Evolutionary conservation across 208 protist species (phyloP).

Genomic region (Endotrypanum monterogeii): DNA sequence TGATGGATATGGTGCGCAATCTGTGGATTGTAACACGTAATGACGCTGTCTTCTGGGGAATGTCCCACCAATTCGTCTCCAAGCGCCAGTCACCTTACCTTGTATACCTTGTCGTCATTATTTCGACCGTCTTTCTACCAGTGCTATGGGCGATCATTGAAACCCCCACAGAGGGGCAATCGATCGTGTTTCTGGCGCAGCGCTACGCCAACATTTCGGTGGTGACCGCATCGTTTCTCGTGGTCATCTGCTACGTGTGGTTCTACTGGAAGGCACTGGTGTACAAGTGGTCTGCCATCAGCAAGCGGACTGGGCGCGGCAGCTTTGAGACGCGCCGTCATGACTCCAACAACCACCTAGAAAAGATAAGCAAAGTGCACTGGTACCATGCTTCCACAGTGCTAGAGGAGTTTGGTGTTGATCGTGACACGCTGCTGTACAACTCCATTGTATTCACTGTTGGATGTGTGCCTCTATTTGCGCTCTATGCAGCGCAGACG

Average conservation of each 20-base stretch:
- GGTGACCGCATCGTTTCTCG: slow-evolving; percentile 49
- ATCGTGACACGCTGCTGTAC: slow-evolving; percentile 65
- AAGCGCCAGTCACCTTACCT: slow-evolving; percentile 73
- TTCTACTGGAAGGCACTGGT: slow-evolving; percentile 75
- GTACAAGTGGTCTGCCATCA: slow-evolving; percentile 59
- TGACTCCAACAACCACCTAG: slow-evolving; percentile 42
- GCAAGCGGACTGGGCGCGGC: slow-evolving; percentile 47
- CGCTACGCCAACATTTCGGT: slow-evolving; percentile 72
- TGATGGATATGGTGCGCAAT: slow-evolving; percentile 75
- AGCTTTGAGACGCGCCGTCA: slow-evolving; percentile 67
- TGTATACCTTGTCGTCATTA: slow-evolving; percentile 69
- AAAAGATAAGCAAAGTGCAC: slow-evolving; percentile 67
- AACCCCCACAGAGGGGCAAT: slow-evolving; percentile 45
- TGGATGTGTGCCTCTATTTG: slow-evolving; percentile 78
- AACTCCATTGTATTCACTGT: slow-evolving; percentile 80
- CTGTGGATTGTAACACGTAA: slow-evolving; percentile 66
- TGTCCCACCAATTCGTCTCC: slow-evolving; percentile 55
- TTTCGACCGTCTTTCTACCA: slow-evolving; percentile 68
- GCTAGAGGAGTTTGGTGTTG: slow-evolving; percentile 89
- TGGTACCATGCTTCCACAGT: slow-evolving; percentile 86
- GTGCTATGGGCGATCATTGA: slow-evolving; percentile 81
- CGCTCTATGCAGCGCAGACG: slow-evolving; percentile 59
- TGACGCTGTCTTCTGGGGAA: slow-evolving; percentile 75
- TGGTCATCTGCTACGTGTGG: slow-evolving; percentile 80
- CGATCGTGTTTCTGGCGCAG: slow-evolving; percentile 69